Conservation (phyloP, 2,329 filamentous ascomycete genomes). For the Alternaria ethzedia region DNA sequence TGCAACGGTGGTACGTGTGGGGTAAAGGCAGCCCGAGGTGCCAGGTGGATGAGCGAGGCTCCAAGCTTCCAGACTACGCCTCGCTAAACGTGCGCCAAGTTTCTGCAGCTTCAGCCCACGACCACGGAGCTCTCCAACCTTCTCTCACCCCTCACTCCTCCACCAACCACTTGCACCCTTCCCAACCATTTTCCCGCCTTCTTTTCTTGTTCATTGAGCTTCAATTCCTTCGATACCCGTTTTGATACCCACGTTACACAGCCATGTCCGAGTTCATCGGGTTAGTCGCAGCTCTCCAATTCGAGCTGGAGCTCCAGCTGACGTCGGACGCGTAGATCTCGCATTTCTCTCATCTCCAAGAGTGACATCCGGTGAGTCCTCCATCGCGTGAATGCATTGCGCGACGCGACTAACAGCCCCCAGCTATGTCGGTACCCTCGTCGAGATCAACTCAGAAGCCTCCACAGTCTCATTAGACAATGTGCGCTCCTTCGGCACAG, state of each 20-base stretch:
- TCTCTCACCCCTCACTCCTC: constrained; percentile 13
- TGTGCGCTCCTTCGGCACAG: constrained; percentile 92
- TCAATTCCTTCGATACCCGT: constrained; percentile 29
- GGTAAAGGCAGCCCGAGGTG: constrained; percentile 22
- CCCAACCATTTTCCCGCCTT: constrained; percentile 30
- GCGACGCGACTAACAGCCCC: constrained; percentile 25
- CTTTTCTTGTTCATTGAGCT: constrained; percentile 23
- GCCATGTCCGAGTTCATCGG: constrained; percentile 68
- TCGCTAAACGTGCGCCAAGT: constrained; percentile 29
- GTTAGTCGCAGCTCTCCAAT: constrained; percentile 52
- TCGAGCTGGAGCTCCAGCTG: constrained; percentile 43
- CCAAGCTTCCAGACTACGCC: constrained; percentile 20
- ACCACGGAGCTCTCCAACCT: constrained; percentile 17
- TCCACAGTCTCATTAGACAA: constrained; percentile 97
- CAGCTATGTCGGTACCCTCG: constrained; percentile 93
- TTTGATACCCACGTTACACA: constrained; percentile 34
- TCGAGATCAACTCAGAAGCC: constrained; percentile 97
- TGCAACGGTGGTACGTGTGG: constrained; percentile 17
- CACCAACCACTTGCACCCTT: constrained; percentile 19
- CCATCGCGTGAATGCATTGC: constrained; percentile 16
- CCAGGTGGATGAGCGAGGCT: constrained; percentile 11
- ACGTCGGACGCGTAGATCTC: constrained; percentile 66
- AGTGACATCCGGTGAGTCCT: constrained; percentile 87
- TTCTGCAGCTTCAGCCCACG: constrained; percentile 25
- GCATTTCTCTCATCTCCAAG: constrained; percentile 96